phyloP scores from a whole-genome alignment of 73 alveolate species.

The Paramecium octaurelia region DNA sequence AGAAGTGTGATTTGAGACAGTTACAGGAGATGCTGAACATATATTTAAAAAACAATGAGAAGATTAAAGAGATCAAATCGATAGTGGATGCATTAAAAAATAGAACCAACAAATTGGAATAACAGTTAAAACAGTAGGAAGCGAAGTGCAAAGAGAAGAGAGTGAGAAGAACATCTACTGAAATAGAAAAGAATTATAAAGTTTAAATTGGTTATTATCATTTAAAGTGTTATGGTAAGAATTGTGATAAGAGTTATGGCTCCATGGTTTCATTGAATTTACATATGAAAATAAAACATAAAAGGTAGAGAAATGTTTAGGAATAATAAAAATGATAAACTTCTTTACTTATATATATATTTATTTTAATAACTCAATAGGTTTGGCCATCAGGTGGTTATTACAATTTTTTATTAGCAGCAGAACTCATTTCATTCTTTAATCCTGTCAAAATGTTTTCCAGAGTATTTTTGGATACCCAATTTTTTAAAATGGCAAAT shows the following conservation, averaged over 20 bases:
- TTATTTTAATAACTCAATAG: not conserved
- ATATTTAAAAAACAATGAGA: not conserved
- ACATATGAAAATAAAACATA: slow-evolving; percentile 46
- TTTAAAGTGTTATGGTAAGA: not conserved
- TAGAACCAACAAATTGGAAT: not conserved
- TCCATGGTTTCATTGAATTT: slow-evolving; percentile 46
- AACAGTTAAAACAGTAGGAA: not conserved
- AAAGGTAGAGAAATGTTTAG: not conserved
- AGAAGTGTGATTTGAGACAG: not conserved
- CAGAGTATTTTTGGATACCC: slow-evolving; percentile 66
- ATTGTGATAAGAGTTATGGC: slow-evolving; percentile 47
- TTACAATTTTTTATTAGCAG: slow-evolving; percentile 74
- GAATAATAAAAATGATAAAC: not conserved
- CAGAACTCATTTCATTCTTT: slow-evolving; percentile 76
- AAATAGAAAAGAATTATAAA: not conserved
- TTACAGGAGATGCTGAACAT: not conserved
- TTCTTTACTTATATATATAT: not conserved
- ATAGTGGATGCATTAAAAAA: not conserved
- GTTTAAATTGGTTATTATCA: not conserved
- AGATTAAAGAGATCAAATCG: not conserved
- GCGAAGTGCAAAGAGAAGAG: not conserved
- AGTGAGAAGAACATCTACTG: not conserved
- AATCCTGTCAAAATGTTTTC: slow-evolving; percentile 73
- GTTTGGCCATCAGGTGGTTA: slow-evolving; percentile 81
- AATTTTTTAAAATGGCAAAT: slow-evolving; percentile 66